Base-by-base conservation (phyloP, 805 yeast genomes). In the Kodamaea kakaduensis region DNA sequence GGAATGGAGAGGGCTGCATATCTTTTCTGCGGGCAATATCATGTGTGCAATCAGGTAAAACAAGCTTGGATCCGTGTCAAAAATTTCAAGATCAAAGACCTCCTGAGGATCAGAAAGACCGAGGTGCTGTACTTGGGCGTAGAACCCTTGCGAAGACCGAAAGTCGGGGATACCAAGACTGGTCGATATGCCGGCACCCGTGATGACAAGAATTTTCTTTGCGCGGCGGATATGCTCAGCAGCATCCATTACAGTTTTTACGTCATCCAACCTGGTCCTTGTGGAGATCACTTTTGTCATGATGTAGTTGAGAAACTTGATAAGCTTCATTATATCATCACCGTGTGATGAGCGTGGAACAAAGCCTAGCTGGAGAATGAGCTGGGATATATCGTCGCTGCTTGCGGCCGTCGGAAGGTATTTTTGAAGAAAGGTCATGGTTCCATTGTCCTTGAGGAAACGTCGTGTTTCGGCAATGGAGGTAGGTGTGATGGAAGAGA, bases 281-380 rank as follows among this genome's bases (percentile, higher is more conserved):
- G 77, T 71, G 25, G 65, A 56, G 18, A 73, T 50, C 8, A 83
- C 86, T 46, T 74, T 75, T 37, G 74, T 73, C 61, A 85, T 78
- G 7, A 86, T 88, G 36, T 68, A 68, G 46, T 78, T 78, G 26
- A 84, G 60, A 35, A 71, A 66, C 41, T 69, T 67, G 24, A 81
- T 69, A 25, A 73, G 61, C 33, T 64, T 65, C 41, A 65, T 57
- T 17, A 78, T 59, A 38, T 71, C 73, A 34, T 36, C 45, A 30
- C 54, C 43, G 38, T 63, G 49, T 4, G 58, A 40, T 25, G 55
- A 54, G n/a, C 42, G 51, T 37, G 69, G 54, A 44, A 54, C 41
- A 48, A 74, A 86, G 1, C 96, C 96, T 16, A 88, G 54, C 25
- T 81, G 59, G 31, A 75, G 65, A 8, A 83, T 73, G 32, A 84